A percentile compares a stretch with the other conserved stretches of the same genome.
These are phyloP conservation scores for Chernovozyma aurita DNA, from an alignment of 1,139 yeast genomes.

Conservation along the genomic window DNA sequence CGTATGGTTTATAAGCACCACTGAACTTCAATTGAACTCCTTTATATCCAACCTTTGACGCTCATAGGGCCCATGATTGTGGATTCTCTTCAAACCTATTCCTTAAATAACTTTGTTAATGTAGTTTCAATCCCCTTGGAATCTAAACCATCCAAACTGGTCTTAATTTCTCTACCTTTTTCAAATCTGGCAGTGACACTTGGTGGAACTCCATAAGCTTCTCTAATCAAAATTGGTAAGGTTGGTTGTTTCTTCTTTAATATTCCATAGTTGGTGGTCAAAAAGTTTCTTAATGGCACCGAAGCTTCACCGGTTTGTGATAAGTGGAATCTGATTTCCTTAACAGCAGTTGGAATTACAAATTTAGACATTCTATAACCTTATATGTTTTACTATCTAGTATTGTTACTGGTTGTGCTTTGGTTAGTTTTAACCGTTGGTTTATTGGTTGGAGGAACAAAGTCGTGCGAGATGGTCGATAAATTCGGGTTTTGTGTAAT, in stretches of 20 bases:
- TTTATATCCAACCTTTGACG: too few species aligned
- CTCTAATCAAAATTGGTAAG: constrained; percentile 72
- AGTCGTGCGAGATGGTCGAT: neutral
- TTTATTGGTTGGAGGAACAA: constrained; percentile 3
- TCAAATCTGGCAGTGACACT: constrained; percentile 67
- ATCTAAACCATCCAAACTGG: constrained; percentile 42
- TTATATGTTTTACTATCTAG: too few species aligned
- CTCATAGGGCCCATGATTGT: too few species aligned
- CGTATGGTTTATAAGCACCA: too few species aligned
- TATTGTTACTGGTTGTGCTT: neutral
- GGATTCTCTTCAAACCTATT: too few species aligned
- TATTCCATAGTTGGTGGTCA: constrained; percentile 55
- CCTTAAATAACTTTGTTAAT: constrained; percentile 35
- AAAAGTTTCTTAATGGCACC: constrained; percentile 58
- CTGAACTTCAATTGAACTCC: too few species aligned
- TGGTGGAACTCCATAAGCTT: constrained; percentile 69
- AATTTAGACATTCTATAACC: constrained; percentile 45
- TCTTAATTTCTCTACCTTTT: constrained; percentile 41
- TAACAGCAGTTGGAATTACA: constrained; percentile 60
- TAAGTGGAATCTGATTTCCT: constrained; percentile 74
- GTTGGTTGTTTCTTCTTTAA: constrained; percentile 54
- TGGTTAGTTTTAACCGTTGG: constrained; percentile 3
- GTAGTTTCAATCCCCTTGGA: constrained; percentile 36
- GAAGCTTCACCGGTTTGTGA: constrained; percentile 75
- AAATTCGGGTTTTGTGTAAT: constrained; percentile 1